phyloP scores from a whole-genome alignment of 371 early-diverging fungal species.

The Paraphysoderma sedebokerense region DNA sequence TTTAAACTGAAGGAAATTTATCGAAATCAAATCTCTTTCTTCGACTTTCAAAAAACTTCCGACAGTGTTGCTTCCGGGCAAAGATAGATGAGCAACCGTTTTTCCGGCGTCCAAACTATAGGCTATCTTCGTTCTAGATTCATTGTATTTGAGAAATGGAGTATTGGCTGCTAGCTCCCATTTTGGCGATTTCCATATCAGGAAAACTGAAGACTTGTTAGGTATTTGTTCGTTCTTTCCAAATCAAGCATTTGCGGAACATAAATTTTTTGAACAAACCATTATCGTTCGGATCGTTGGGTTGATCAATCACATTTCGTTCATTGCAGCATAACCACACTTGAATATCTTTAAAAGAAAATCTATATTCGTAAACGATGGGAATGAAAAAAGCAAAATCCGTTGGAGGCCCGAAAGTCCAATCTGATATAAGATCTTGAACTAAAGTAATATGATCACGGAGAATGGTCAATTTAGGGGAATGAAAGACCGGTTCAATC shows the following conservation, averaged over 20 bases:
- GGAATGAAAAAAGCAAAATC: slow-evolving; percentile 52
- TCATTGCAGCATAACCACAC: slow-evolving; percentile 58
- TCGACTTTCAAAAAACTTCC: background rate
- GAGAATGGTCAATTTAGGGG: slow-evolving; percentile 38
- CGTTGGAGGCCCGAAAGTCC: slow-evolving; percentile 34
- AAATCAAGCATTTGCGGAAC: too few relatives aligned
- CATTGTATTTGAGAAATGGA: too few relatives aligned
- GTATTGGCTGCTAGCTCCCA: too few relatives aligned
- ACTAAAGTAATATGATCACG: slow-evolving; percentile 66
- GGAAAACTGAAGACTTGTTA: too few relatives aligned
- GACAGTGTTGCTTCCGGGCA: too few relatives aligned
- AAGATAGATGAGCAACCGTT: too few relatives aligned
- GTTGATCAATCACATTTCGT: slow-evolving; percentile 53
- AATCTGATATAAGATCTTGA: slow-evolving; percentile 57
- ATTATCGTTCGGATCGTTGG: slow-evolving; percentile 54
- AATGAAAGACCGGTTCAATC: slow-evolving; percentile 22
- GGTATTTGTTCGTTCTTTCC: too few relatives aligned
- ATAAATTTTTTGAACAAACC: slow-evolving; percentile 42
- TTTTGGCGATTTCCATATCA: too few relatives aligned
- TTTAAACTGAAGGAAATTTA: slow-evolving; percentile 13
- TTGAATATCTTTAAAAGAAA: slow-evolving; percentile 30
- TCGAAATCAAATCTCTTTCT: background rate
- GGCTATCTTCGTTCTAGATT: too few relatives aligned
- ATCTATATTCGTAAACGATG: slow-evolving; percentile 35
- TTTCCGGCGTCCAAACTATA: too few relatives aligned